Base-by-base conservation (phyloP, 2,329 filamentous ascomycete species). In the Fusarium oxysporum region DNA sequence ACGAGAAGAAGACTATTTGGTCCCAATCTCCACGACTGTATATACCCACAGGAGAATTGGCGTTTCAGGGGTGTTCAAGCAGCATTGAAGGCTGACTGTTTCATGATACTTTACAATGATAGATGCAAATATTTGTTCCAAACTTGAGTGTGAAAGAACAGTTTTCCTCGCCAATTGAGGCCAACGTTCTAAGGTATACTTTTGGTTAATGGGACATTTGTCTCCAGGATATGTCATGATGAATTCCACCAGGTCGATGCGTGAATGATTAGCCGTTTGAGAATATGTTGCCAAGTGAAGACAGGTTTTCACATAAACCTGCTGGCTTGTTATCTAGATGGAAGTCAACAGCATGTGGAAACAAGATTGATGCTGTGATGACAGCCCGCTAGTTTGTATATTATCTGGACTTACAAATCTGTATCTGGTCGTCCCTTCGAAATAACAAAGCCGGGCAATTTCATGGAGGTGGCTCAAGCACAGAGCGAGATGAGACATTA, bases 41-140 rank as follows among this genome's bases (percentile, higher is more conserved):
- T 71, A 77, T 77, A 77, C 75, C 75, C 75, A 75, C 44, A 51
- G 75, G 55, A 57, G 62, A 65, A 65, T 53, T 53, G 75, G 75
- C 75, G 75, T 77, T 77, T 68, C 43, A 59, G 58, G 43, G 50
- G 32, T 35, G 56, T 62, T 40, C 32, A 50, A 41, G 47, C 30
- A 59, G 47, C 44, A 50, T 67, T 57, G 23, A 55, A 37, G 61
- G 60, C 59, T 71, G 37, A 65, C 32, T 68, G 57, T 67, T 62
- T 54, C 40, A 47, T 45, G 50, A 44, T 44, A 35, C 16, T 60
- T 25, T 58, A 66, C 37, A 57, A 59, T 41, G 32, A 64, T 47
- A 33, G 37, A 28, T 19, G 47, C 30, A 56, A 37, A 28, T 23
- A 14, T 23, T n/a, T 21, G 16, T 30, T n/a, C 33, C 23, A 32